Evolutionary conservation across 352 stramenopile genomes (phyloP).

Genomic region (Thalassiosira livingstoniorum): DNA sequence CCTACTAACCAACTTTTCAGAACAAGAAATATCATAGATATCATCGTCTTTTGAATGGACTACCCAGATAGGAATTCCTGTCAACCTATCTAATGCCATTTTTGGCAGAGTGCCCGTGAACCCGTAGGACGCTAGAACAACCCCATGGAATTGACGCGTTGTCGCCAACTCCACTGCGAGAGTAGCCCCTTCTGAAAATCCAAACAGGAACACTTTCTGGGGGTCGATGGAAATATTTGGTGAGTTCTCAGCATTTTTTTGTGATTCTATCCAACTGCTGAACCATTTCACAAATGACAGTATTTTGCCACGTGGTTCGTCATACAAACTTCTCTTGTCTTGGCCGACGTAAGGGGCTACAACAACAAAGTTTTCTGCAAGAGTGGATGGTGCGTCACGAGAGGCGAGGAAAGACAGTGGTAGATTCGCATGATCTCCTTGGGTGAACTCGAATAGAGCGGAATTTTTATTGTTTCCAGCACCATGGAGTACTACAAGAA

Average conservation of each 20-base stretch:
- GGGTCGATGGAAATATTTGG: conserved; percentile 60
- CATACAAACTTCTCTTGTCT: conserved; percentile 76
- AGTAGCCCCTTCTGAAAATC: conserved; percentile 83
- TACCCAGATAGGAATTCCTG: conserved; percentile 74
- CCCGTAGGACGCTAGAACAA: conserved; percentile 77
- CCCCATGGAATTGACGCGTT: conserved; percentile 69
- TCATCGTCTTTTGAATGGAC: conserved; percentile 83
- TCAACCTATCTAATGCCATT: conserved; percentile 69
- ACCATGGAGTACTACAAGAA: conserved; percentile 82
- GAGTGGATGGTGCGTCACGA: conserved; percentile 54
- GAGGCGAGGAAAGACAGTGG: conserved; percentile 72
- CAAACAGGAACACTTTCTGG: conserved; percentile 74
- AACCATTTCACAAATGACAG: conserved; percentile 78
- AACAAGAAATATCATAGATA: conserved; percentile 59
- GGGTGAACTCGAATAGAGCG: conserved; percentile 59
- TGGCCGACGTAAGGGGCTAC: conserved; percentile 75
- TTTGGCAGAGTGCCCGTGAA: conserved; percentile 75
- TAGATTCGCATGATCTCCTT: conserved; percentile 81
- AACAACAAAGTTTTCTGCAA: conserved; percentile 79
- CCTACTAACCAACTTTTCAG: conserved; percentile 48
- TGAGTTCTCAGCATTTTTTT: conserved; percentile 6
- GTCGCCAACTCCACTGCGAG: conserved; percentile 81
- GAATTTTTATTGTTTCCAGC: conserved; percentile 76
- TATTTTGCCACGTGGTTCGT: conserved; percentile 74
- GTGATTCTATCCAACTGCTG: conserved; percentile 34